Percentiles rank a stretch among this genome's conserved stretches.
Evolutionary conservation across 306 rosid species (phyloP).

Genomic region (Myrica gale): DNA sequence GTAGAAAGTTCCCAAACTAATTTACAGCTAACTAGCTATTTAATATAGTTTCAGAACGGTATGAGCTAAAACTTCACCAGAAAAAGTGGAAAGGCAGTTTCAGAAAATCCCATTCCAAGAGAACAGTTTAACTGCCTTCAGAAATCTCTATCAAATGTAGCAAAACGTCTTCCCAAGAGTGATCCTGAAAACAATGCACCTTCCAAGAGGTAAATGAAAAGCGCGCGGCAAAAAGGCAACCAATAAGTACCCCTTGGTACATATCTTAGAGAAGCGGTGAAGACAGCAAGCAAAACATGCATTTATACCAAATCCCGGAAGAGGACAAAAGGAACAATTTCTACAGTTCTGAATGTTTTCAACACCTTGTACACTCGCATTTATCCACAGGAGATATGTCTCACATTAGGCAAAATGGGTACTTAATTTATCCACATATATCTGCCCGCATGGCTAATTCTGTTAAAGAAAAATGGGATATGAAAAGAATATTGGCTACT

Average conservation of each 20-base stretch:
- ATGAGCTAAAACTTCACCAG: not conserved
- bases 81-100: not conserved
- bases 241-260: not conserved
- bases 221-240: not conserved
- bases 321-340: not conserved
- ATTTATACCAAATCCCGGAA: not conserved
- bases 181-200: not conserved
- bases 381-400: conserved; percentile 36
- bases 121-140: not conserved
- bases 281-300: not conserved
- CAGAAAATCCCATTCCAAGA: not conserved
- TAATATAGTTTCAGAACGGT: not conserved
- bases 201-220: not conserved
- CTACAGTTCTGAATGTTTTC: conserved; percentile 25
- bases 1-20: not conserved
- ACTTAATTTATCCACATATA: conserved; percentile 17
- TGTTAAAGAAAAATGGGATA: conserved; percentile 22
- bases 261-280: not conserved
- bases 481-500: conserved; percentile 32
- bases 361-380: conserved; percentile 39
- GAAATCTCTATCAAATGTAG: not conserved
- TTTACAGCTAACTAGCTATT: not conserved
- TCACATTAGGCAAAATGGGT: conserved; percentile 37
- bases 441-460: conserved; percentile 28
- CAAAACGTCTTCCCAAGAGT: not conserved